Conservation (phyloP, 805 yeast genomes). For the Yamadazyma endophytica region DNA sequence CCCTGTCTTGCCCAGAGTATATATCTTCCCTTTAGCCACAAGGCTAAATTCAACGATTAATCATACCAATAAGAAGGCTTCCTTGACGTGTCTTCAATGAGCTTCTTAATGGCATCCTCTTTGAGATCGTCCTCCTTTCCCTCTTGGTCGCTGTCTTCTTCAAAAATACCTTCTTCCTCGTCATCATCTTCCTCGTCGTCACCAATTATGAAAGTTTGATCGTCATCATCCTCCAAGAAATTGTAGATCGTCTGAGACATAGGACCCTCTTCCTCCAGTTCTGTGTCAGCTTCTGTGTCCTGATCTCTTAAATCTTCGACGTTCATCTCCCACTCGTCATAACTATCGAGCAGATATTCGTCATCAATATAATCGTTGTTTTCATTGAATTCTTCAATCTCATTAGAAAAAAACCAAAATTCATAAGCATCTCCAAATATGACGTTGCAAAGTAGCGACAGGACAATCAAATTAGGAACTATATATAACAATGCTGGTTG, state of each 20-base stretch:
- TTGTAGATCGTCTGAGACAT: conserved; percentile 9
- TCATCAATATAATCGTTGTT: conserved; percentile 10
- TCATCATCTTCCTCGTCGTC: conserved; percentile 9
- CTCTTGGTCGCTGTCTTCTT: conserved; percentile 2
- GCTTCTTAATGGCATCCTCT: conserved; percentile 6
- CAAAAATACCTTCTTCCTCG: conserved; percentile 7
- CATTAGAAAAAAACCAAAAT: conserved; percentile 36
- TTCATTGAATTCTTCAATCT: conserved; percentile 12
- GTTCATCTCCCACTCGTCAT: conserved; percentile 16
- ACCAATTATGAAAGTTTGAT: conserved; percentile 13
- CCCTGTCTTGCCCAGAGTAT: too few species aligned
- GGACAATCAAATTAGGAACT: conserved; percentile 43
- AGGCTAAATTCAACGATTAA: background rate
- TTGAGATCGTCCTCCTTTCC: conserved; percentile 4
- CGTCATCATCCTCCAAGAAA: conserved; percentile 14
- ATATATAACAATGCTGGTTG: conserved; percentile 69
- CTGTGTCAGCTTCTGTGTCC: conserved; percentile 18
- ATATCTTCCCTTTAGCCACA: too few species aligned
- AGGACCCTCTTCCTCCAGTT: conserved; percentile 11
- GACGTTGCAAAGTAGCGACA: conserved; percentile 30
- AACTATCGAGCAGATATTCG: conserved; percentile 12
- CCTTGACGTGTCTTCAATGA: conserved; percentile 5
- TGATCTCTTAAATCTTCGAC: conserved; percentile 11
- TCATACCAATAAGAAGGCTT: conserved; percentile 8
- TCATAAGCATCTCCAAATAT: conserved; percentile 36